phyloP scores from a whole-genome alignment of 2,329 filamentous ascomycete species.

The Xylariaceae sp. region DNA sequence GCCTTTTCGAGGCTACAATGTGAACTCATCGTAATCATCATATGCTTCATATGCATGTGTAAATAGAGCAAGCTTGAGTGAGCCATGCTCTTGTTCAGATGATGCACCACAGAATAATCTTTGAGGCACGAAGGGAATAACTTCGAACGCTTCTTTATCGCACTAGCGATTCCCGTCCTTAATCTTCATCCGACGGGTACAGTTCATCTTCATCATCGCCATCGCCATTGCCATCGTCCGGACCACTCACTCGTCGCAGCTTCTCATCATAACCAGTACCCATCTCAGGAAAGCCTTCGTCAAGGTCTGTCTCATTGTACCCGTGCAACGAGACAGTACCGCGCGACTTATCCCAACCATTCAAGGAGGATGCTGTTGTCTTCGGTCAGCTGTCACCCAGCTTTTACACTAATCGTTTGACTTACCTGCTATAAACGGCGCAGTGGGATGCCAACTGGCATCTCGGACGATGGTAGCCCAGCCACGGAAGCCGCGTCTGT shows the following conservation, averaged over 20 bases:
- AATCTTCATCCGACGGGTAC: conserved; percentile 2
- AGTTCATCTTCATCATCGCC: conserved; percentile 27
- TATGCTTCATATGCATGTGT: background rate
- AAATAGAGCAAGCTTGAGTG: background rate
- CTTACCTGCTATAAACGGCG: conserved; percentile 75
- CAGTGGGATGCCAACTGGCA: conserved; percentile 88
- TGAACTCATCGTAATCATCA: no score
- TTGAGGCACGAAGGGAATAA: background rate
- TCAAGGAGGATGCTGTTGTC: conserved; percentile 78
- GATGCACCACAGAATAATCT: no score
- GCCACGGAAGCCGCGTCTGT: conserved; percentile 59
- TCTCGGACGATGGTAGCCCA: conserved; percentile 87
- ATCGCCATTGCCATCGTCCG: conserved; percentile 8
- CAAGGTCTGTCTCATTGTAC: conserved; percentile 72
- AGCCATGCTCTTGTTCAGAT: background rate
- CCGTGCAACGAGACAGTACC: conserved; percentile 81
- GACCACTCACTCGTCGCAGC: conserved; percentile 49
- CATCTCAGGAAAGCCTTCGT: conserved; percentile 67
- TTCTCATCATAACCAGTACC: conserved; percentile 67
- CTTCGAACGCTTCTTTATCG: background rate
- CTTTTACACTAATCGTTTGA: conserved; percentile 22
- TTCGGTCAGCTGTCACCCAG: conserved; percentile 17
- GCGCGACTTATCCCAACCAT: conserved; percentile 74
- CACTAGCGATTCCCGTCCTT: background rate
- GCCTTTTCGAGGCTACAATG: background rate